Conservation (phyloP, 257 asterid genomes). For the Linderniella brevidens region DNA sequence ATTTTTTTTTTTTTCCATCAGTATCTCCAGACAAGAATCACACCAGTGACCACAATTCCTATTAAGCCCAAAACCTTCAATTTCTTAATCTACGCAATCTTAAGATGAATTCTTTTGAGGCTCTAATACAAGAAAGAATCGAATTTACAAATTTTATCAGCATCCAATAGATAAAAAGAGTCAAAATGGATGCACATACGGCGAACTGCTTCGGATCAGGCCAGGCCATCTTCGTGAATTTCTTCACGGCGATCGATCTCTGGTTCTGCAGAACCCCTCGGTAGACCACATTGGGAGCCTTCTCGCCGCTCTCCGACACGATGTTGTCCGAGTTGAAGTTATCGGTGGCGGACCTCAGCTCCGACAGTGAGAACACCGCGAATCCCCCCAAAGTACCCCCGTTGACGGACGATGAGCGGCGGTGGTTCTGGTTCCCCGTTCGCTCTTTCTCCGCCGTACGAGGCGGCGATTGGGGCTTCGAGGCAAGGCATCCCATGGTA, state of each 20-base stretch:
- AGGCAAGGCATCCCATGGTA: constrained; percentile 71
- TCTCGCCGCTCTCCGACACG: constrained; percentile 93
- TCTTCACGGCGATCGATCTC: constrained; percentile 89
- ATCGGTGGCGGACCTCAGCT: constrained; percentile 69
- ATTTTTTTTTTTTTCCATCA: no score
- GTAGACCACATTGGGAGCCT: constrained; percentile 84
- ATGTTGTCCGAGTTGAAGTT: constrained; percentile 79
- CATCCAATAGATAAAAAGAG: background rate
- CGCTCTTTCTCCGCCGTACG: constrained; percentile 39
- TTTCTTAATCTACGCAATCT: no score
- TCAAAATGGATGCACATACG: constrained; percentile 14
- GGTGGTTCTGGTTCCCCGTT: constrained; percentile 24
- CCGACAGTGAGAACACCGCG: constrained; percentile 69
- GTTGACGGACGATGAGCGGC: constrained; percentile 45
- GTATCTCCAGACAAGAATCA: no score
- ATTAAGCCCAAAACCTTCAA: no score
- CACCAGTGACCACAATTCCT: no score
- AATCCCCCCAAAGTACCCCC: constrained; percentile 34
- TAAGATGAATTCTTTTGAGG: no score
- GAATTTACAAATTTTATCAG: no score
- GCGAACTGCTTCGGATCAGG: constrained; percentile 94
- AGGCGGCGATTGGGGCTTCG: constrained; percentile 20
- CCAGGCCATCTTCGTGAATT: constrained; percentile 82
- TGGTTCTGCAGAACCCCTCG: constrained; percentile 70
- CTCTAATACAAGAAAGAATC: no score